Percentiles rank a stretch among this genome's conserved stretches.
Conservation (phyloP, 176 grass and related monocot genomes). For the Triticum monococcum region DNA sequence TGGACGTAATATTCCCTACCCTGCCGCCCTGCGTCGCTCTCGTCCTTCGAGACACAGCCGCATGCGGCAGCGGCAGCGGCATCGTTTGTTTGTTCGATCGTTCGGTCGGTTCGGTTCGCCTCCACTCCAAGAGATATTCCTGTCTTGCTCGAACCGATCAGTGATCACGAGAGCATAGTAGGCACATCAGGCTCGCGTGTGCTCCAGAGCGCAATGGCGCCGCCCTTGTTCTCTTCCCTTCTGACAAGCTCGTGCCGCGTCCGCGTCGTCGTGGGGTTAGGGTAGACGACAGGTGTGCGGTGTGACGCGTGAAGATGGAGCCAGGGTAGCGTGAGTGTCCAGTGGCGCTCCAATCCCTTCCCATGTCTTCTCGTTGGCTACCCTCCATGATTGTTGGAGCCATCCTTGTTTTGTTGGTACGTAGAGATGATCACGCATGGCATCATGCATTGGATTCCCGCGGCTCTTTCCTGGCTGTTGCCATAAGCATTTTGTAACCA, state of each 20-base stretch:
- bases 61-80: neutral
- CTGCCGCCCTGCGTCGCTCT: neutral
- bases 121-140: neutral
- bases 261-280: conserved; percentile 1
- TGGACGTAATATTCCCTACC: conserved; percentile 40
- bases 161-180: conserved; percentile 49
- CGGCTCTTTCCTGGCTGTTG: neutral
- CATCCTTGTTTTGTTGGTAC: conserved; percentile 5
- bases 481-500: too few species aligned
- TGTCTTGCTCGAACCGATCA: conserved; percentile 26
- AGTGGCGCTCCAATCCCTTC: neutral
- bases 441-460: conserved; percentile 24
- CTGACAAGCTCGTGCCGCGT: conserved; percentile 8
- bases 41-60: conserved; percentile 9
- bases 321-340: conserved; percentile 40
- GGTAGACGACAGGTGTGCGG: neutral
- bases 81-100: neutral
- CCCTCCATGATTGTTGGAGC: conserved; percentile 47
- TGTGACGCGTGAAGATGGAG: neutral
- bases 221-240: neutral
- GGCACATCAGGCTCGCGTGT: neutral
- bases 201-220: conserved; percentile 18
- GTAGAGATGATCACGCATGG: neutral
- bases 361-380: conserved; percentile 33
- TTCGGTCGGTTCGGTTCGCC: neutral